A percentile compares a stretch with the other conserved stretches of the same genome.
These are phyloP conservation scores for Thermothelomyces thermophilus DNA, from an alignment of 2,329 filamentous ascomycete species.

Conservation along the genomic window DNA sequence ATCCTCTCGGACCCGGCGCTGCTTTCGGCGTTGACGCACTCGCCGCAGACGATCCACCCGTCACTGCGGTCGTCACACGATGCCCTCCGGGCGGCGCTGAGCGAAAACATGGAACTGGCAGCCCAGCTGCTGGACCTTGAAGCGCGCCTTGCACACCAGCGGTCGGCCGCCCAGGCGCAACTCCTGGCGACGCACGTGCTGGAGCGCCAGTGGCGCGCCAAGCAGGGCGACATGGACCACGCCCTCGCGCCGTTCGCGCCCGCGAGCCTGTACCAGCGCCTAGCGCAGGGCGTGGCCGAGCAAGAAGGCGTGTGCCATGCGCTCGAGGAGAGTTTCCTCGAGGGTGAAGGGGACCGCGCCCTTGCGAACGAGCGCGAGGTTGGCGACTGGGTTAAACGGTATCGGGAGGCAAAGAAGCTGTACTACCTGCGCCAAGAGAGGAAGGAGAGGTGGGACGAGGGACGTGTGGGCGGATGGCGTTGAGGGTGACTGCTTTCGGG, in stretches of 20 bases:
- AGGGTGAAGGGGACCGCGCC: slow-evolving; percentile 43
- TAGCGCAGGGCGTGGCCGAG: slow-evolving; percentile 71
- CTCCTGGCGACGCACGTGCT: slow-evolving; percentile 77
- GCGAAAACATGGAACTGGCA: slow-evolving; percentile 66
- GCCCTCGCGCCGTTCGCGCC: slow-evolving; percentile 81
- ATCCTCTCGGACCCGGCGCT: slow-evolving; percentile 59
- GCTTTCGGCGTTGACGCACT: slow-evolving; percentile 67
- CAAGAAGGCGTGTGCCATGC: slow-evolving; percentile 75
- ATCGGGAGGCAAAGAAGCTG: slow-evolving; percentile 71
- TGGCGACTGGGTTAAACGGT: slow-evolving; percentile 73
- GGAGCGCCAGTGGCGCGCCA: slow-evolving; percentile 86
- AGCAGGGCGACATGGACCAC: slow-evolving; percentile 82
- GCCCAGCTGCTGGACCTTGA: slow-evolving; percentile 56
- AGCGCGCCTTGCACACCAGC: slow-evolving; percentile 49
- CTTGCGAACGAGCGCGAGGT: slow-evolving; percentile 73
- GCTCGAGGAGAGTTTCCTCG: slow-evolving; percentile 88
- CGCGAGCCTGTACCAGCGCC: slow-evolving; percentile 74
- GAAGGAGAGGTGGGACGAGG: slow-evolving; percentile 93
- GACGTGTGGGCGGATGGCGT: slow-evolving; percentile 88
- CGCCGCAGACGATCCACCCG: slow-evolving; percentile 61
- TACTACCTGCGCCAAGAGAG: slow-evolving; percentile 78
- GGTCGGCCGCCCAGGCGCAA: slow-evolving; percentile 69
- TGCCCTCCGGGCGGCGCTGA: slow-evolving; percentile 57
- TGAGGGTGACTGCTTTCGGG: too few species aligned
- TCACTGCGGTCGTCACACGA: slow-evolving; percentile 61